A percentile compares a stretch with the other conserved stretches of the same genome.
These are phyloP conservation scores for Leucocoprinus sp. DNA, from an alignment of 768 basidiomycete species.

Conservation along the genomic window DNA sequence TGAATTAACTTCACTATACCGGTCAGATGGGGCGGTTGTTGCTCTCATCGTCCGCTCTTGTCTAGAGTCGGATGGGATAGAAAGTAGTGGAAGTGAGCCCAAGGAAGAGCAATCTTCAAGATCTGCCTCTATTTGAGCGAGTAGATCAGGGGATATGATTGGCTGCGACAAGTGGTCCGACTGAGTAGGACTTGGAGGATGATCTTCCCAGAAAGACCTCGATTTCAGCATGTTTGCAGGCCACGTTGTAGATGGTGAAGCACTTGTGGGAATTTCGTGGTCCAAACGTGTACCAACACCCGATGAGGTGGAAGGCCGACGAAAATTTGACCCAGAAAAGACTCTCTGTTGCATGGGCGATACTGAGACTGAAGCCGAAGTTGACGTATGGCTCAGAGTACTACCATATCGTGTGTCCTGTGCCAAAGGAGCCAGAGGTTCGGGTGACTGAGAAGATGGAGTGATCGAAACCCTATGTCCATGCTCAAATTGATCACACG, in stretches of 20 bases:
- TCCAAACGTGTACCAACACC: slow-evolving; percentile 41
- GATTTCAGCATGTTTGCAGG: slow-evolving; percentile 17
- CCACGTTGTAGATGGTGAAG: slow-evolving; percentile 18
- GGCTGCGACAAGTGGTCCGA: slow-evolving; percentile 52
- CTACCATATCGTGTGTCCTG: slow-evolving; percentile 23
- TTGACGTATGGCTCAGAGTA: slow-evolving; percentile 16
- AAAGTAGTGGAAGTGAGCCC: slow-evolving; percentile 20
- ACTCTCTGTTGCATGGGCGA: slow-evolving; percentile 43
- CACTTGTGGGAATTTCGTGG: slow-evolving; percentile 22
- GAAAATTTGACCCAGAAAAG: slow-evolving; percentile 49
- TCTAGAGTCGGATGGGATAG: slow-evolving; percentile 20
- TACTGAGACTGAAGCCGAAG: slow-evolving; percentile 11
- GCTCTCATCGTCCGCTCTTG: slow-evolving; percentile 30
- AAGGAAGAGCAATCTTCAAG: slow-evolving; percentile 8
- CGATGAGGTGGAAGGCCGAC: slow-evolving; percentile 46
- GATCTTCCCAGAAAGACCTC: slow-evolving; percentile 43
- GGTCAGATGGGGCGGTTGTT: slow-evolving; percentile 28
- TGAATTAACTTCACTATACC: slow-evolving; percentile 15
- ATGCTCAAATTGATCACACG: slow-evolving; percentile 39
- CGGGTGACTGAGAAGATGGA: slow-evolving; percentile 17
- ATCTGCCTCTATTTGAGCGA: slow-evolving; percentile 46
- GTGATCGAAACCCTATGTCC: slow-evolving; percentile 20
- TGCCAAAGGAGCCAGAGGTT: slow-evolving; percentile 13
- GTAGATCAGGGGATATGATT: slow-evolving; percentile 61
- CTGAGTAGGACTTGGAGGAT: slow-evolving; percentile 28